phyloP scores from a whole-genome alignment of 169 alveolate genomes.

The Cryptosporidium meleagridis region DNA sequence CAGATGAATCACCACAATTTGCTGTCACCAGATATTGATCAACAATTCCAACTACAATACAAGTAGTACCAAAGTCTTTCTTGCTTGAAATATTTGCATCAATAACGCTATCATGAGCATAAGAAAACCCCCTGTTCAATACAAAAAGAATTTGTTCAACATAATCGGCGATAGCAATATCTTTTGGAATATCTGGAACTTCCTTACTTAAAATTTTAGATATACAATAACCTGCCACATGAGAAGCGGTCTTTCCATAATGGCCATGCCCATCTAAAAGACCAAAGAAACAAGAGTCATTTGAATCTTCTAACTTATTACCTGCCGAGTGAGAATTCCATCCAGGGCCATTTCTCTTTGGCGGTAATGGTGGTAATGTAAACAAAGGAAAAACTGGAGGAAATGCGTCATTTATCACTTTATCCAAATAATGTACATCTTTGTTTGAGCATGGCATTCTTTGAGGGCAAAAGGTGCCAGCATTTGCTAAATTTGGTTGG shows the following conservation, averaged over 20 bases:
- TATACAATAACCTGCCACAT: constrained; percentile 47
- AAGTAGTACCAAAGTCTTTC: constrained; percentile 63
- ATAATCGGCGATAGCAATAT: background rate
- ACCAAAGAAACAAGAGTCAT: constrained; percentile 18
- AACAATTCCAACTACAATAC: constrained; percentile 58
- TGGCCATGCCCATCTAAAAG: constrained; percentile 68
- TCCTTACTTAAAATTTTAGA: constrained; percentile 12
- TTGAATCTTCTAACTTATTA: background rate
- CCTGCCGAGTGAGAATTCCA: constrained; percentile 55
- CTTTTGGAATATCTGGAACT: background rate
- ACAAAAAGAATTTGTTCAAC: constrained; percentile 19
- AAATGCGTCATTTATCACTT: constrained; percentile 2
- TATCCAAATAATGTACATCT: background rate
- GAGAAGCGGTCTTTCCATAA: constrained; percentile 57
- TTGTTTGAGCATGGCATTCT: background rate
- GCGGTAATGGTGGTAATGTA: constrained; percentile 28
- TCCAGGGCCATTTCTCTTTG: constrained; percentile 30
- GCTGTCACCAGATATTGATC: constrained; percentile 47
- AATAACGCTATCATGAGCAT: constrained; percentile 54
- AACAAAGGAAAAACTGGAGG: constrained; percentile 55
- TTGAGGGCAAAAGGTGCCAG: background rate
- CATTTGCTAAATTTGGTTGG: background rate
- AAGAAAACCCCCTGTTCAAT: constrained; percentile 24
- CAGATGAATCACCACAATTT: constrained; percentile 66
- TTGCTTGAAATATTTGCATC: constrained; percentile 42